Evolutionary conservation across 129 eudicot genomes (phyloP), one percentile per base, ranked within the genome.

Genomic region (Flaveria bidentis): DNA sequence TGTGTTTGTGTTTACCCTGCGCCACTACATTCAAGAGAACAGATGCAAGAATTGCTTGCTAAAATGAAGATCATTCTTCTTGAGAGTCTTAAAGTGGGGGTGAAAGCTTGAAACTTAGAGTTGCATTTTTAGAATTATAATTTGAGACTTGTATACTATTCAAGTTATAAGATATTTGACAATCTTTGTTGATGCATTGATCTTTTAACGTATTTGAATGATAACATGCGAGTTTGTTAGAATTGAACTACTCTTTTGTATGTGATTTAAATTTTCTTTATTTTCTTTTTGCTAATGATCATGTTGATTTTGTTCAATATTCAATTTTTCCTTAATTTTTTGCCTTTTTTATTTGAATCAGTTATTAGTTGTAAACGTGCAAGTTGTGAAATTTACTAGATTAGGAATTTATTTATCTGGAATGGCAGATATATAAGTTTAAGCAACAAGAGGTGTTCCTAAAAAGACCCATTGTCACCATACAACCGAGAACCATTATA

Each of bases 1-100:
- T 84, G 88, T 10, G 79, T 81, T 0, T 84, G 88, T 73, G 88
- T 84, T 61, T 84, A 84, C 55, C 88, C 88, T 17, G 84, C 83
- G 44, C 85, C 88, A 2, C 63, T 84, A 23, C 88, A 84, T 80
- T 84, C 85, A 23, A 81, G 88, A 80, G 81, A 84, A 71, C 88
- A 84, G 51, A 81, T 84, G 52, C 83, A 67, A 63, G 85, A 81
- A 44, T n/a, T 84, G 22, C 33, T 84, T 30, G 75, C 62, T 16
- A 50, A 56, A 42, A 84, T 84, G 85, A 84, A 84, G 80, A 36
- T 25, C 52, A 28, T 76, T 53, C 83, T 84, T 77, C 44, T 77
- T 23, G 83, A 84, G 51, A 76, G 78, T 53, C 23, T 74, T 58
- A 67, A 74, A 74, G 12, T 13, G 44, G 76, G 45, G 5, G 80